Evolutionary conservation across 2,329 filamentous ascomycete genomes (phyloP).

Genomic region (Colletotrichum horii): DNA sequence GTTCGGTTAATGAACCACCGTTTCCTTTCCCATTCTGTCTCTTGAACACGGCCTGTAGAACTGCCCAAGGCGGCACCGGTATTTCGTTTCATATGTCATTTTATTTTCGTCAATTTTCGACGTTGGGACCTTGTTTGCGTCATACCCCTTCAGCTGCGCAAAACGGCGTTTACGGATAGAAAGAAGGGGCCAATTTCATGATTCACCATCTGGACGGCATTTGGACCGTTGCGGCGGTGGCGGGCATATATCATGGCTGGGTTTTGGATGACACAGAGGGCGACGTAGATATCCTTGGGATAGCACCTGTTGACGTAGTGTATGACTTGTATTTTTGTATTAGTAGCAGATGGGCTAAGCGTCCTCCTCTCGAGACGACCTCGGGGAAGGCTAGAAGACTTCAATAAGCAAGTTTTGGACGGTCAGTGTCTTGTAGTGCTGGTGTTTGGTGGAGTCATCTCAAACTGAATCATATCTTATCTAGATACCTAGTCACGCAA

Average conservation of each 20-base stretch:
- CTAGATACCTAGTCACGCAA: neutral
- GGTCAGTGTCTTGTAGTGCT: neutral
- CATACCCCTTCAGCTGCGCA: conserved; percentile 21
- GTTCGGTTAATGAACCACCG: neutral
- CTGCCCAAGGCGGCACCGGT: neutral
- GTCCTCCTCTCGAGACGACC: neutral
- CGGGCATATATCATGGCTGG: neutral
- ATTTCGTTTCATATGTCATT: conserved; percentile 1
- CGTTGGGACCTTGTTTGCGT: conserved; percentile 11
- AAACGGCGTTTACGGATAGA: conserved; percentile 18
- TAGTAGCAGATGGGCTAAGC: neutral
- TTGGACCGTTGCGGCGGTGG: conserved; percentile 5
- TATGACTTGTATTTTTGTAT: conserved; percentile 2
- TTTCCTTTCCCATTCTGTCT: neutral
- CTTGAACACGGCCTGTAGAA: neutral
- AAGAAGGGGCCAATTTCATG: neutral
- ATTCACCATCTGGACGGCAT: conserved; percentile 4
- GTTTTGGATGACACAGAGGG: neutral
- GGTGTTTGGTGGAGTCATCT: neutral
- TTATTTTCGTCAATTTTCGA: neutral
- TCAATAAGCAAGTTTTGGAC: neutral
- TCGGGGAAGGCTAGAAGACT: neutral
- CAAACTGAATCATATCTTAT: neutral
- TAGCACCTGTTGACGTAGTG: neutral
- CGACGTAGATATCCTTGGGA: neutral